These are phyloP conservation scores for Kluyveromyces marxianus DNA, from an alignment of 1,139 yeast genomes.

Conservation along the genomic window DNA sequence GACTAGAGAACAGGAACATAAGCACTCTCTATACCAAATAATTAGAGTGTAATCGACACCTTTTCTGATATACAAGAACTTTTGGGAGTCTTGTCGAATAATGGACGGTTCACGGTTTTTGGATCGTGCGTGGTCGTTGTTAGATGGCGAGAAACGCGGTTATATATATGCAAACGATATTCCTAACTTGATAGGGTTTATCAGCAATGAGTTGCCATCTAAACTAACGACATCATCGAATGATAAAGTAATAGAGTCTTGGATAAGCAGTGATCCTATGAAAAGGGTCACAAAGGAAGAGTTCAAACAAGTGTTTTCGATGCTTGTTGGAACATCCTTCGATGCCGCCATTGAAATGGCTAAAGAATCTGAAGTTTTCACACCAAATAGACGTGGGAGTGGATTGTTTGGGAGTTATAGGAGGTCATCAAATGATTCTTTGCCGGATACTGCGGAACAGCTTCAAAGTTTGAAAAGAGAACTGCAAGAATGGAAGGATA, in stretches of 20 bases:
- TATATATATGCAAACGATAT: constrained; percentile 29
- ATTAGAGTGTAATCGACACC: too few species aligned
- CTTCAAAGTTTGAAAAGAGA: constrained; percentile 14
- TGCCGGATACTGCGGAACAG: constrained; percentile 23
- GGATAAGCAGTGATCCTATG: constrained; percentile 11
- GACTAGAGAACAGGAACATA: too few species aligned
- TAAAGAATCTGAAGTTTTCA: background rate
- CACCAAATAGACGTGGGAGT: constrained; percentile 2
- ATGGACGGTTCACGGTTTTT: background rate
- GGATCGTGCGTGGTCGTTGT: constrained; percentile 30
- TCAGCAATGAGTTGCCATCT: constrained; percentile 6
- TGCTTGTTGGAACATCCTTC: constrained; percentile 22
- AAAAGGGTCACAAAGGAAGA: constrained; percentile 28
- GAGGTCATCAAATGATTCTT: constrained; percentile 22
- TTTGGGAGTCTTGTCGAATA: background rate
- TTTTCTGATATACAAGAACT: too few species aligned
- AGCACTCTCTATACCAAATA: too few species aligned
- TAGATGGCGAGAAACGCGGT: constrained; percentile 27
- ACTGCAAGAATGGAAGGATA: constrained; percentile 16
- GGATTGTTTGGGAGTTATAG: constrained; percentile 7
- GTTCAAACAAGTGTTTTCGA: constrained; percentile 26
- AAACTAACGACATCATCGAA: constrained; percentile 10
- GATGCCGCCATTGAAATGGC: constrained; percentile 15
- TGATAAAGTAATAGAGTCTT: constrained; percentile 17
- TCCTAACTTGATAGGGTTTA: constrained; percentile 15